Conservation (phyloP, 495 filamentous ascomycete genomes). For the Tuber magnatum region DNA sequence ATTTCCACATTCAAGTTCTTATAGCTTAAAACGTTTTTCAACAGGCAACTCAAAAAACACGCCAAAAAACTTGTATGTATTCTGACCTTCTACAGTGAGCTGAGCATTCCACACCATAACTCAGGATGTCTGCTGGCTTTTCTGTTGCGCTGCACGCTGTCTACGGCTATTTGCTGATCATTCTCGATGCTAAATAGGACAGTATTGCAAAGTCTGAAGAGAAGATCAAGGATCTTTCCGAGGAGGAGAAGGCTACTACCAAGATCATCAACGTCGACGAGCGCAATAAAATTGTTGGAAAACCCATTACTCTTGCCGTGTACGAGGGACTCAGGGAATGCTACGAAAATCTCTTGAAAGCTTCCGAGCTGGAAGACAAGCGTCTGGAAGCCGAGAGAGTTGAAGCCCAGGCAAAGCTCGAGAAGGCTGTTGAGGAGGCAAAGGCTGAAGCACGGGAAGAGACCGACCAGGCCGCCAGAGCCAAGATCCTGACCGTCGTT, state of each 20-base stretch:
- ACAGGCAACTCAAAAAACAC: slow-evolving; percentile 36
- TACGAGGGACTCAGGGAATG: slow-evolving; percentile 75
- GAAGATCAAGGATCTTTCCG: slow-evolving; percentile 38
- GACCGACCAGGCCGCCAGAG: slow-evolving; percentile 51
- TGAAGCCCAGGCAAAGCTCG: slow-evolving; percentile 62
- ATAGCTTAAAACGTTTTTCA: slow-evolving; percentile 1
- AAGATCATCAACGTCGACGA: slow-evolving; percentile 75
- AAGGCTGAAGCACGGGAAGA: slow-evolving; percentile 54
- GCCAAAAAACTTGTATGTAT: slow-evolving; percentile 38
- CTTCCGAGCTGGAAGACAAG: slow-evolving; percentile 61
- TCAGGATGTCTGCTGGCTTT: neutral
- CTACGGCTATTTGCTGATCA: slow-evolving; percentile 5
- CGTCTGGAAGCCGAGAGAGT: slow-evolving; percentile 62
- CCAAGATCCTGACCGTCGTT: slow-evolving; percentile 56
- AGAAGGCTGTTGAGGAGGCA: slow-evolving; percentile 59
- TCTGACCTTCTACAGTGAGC: neutral
- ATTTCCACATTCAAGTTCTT: neutral
- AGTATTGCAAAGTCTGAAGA: slow-evolving; percentile 37
- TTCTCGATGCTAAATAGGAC: slow-evolving; percentile 16
- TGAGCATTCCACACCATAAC: neutral
- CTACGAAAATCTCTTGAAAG: slow-evolving; percentile 70
- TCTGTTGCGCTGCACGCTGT: neutral
- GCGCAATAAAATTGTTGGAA: slow-evolving; percentile 80
- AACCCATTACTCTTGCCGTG: slow-evolving; percentile 71
- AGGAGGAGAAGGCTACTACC: slow-evolving; percentile 34